Percentiles rank a stretch among this genome's conserved stretches.
Conservation (phyloP, 208 protist species). For the Wallacemonas sp. region DNA sequence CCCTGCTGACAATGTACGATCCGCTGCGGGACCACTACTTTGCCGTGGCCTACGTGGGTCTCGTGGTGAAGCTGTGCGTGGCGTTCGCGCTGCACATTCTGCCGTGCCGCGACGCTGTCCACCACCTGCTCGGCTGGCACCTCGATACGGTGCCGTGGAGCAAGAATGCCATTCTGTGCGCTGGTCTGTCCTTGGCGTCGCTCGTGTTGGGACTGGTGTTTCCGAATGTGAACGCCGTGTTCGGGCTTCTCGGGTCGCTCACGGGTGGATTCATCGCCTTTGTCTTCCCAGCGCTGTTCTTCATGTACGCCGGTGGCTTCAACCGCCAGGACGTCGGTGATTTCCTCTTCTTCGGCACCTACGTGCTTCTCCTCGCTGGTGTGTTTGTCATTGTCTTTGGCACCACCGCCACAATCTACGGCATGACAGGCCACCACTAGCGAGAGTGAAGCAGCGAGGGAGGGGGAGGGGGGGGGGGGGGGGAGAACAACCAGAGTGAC, state of each 20-base stretch:
- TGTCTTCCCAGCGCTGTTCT: slow-evolving; percentile 77
- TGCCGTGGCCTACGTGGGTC: slow-evolving; percentile 65
- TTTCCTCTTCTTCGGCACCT: slow-evolving; percentile 41
- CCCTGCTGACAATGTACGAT: slow-evolving; percentile 63
- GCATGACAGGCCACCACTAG: no score
- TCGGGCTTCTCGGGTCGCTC: slow-evolving; percentile 69
- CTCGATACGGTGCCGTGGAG: slow-evolving; percentile 53
- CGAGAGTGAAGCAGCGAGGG: no score
- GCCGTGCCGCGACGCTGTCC: slow-evolving; percentile 60
- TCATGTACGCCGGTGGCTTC: slow-evolving; percentile 64
- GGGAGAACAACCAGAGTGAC: no score
- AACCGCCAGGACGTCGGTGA: slow-evolving; percentile 32
- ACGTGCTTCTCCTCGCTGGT: slow-evolving; percentile 44
- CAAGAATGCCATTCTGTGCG: slow-evolving; percentile 53
- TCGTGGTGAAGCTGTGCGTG: slow-evolving; percentile 72
- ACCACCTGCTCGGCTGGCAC: slow-evolving; percentile 61
- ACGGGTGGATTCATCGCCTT: slow-evolving; percentile 67
- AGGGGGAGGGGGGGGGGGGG: no score
- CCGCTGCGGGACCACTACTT: slow-evolving; percentile 57
- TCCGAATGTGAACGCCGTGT: slow-evolving; percentile 73
- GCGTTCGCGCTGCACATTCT: slow-evolving; percentile 74
- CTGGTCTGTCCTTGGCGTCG: slow-evolving; percentile 37
- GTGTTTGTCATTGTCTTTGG: slow-evolving; percentile 62
- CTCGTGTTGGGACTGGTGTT: slow-evolving; percentile 70
- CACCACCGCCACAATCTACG: slow-evolving; percentile 62